These are phyloP conservation scores for Ogataea haglerorum DNA, from an alignment of 805 yeast species.

Conservation along the genomic window DNA sequence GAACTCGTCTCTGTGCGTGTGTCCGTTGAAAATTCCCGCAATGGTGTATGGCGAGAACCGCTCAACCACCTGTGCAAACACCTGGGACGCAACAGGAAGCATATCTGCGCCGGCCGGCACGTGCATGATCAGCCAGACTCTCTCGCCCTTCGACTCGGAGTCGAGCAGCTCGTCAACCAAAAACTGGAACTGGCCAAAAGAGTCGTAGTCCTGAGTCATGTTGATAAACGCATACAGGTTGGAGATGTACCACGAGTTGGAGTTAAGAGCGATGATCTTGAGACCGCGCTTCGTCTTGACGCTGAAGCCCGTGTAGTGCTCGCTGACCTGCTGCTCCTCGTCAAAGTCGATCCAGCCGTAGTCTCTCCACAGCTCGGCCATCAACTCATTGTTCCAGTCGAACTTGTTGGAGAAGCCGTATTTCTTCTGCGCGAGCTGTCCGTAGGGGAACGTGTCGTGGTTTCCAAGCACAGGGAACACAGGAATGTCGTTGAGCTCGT, in stretches of 20 bases:
- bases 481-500: slow-evolving; percentile 45
- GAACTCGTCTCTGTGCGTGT: slow-evolving; percentile 69
- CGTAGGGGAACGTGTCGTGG: slow-evolving; percentile 72
- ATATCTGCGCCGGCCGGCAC: slow-evolving; percentile 61
- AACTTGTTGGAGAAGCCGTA: slow-evolving; percentile 41
- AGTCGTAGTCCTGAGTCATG: slow-evolving; percentile 48
- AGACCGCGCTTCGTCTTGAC: slow-evolving; percentile 53
- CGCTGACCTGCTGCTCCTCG: slow-evolving; percentile 34
- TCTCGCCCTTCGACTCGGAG: slow-evolving; percentile 52
- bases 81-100: slow-evolving; percentile 56
- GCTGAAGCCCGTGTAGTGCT: slow-evolving; percentile 62
- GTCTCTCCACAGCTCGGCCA: slow-evolving; percentile 48
- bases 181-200: slow-evolving; percentile 61
- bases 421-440: slow-evolving; percentile 56
- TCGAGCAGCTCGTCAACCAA: slow-evolving; percentile 59
- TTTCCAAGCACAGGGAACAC: slow-evolving; percentile 64
- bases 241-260: slow-evolving; percentile 64
- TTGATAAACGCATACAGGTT: slow-evolving; percentile 56
- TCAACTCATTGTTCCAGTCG: slow-evolving; percentile 45
- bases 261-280: slow-evolving; percentile 59
- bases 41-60: slow-evolving; percentile 67
- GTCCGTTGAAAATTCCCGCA: slow-evolving; percentile 69
- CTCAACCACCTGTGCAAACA: slow-evolving; percentile 54
- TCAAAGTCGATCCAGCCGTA: slow-evolving; percentile 41
- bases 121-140: slow-evolving; percentile 75